Conservation (phyloP, 2,329 filamentous ascomycete genomes). For the Chrysoporthe cubensis region DNA sequence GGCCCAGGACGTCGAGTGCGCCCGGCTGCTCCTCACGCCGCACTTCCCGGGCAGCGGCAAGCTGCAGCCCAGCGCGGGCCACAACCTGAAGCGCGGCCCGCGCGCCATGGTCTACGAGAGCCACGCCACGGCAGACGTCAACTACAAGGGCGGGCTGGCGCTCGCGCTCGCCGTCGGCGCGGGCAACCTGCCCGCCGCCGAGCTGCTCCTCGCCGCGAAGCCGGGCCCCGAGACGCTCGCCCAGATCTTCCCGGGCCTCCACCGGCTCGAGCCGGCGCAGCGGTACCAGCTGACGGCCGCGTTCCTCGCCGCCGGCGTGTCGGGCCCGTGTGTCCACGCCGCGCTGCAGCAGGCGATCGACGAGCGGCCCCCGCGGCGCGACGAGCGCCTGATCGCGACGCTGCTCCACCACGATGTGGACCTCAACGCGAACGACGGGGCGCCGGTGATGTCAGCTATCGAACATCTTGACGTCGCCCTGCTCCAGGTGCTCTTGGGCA, state of each 20-base stretch:
- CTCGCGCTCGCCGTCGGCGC: constrained; percentile 53
- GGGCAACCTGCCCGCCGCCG: constrained; percentile 49
- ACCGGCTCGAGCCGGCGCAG: constrained; percentile 45
- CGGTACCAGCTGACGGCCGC: constrained; percentile 54
- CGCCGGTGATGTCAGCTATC: constrained; percentile 54
- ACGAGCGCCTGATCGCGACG: constrained; percentile 56
- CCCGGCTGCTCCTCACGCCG: constrained; percentile 54
- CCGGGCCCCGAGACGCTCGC: constrained; percentile 53
- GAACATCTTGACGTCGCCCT: constrained; percentile 51
- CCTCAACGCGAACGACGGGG: constrained; percentile 57
- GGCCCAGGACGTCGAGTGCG: constrained; percentile 51
- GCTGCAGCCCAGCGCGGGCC: constrained; percentile 33
- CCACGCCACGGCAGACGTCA: constrained; percentile 56
- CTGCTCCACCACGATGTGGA: constrained; percentile 57
- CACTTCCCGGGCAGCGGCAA: constrained; percentile 45
- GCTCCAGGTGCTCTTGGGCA: constrained; percentile 48
- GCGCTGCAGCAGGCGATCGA: constrained; percentile 58
- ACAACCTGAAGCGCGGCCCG: constrained; percentile 36
- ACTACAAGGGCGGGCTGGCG: constrained; percentile 56
- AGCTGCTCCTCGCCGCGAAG: constrained; percentile 50
- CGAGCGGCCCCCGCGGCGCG: constrained; percentile 50
- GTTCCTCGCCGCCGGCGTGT: constrained; percentile 54
- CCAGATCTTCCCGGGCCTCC: constrained; percentile 53
- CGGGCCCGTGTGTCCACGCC: constrained; percentile 50
- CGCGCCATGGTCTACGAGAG: constrained; percentile 43